A percentile compares a stretch with the other conserved stretches of the same genome.
These are phyloP conservation scores for Mrakia blollopis DNA, from an alignment of 768 basidiomycete species.

Conservation along the genomic window DNA sequence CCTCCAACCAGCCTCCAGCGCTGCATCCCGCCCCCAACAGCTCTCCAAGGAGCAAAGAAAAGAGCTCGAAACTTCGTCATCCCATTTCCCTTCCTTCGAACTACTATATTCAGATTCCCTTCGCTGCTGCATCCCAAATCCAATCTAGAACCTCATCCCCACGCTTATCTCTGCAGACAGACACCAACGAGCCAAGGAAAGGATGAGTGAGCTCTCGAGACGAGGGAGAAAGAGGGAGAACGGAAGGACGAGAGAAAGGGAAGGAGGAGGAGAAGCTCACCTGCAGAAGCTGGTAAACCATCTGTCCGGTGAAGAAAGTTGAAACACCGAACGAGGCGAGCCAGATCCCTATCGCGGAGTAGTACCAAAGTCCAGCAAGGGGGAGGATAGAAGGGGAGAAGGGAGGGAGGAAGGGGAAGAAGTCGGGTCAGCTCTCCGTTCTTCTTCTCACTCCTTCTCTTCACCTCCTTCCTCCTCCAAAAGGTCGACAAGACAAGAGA, in stretches of 20 bases:
- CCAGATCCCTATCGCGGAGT: neutral
- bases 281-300: neutral
- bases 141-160: neutral
- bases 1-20: neutral
- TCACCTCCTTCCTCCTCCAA: neutral
- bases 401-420: neutral
- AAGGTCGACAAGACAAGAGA: no score
- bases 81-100: conserved; percentile 1
- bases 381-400: neutral
- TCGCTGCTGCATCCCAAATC: neutral
- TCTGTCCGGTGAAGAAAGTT: conserved; percentile 1
- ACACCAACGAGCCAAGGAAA: neutral
- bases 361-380: neutral
- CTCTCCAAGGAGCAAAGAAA: neutral
- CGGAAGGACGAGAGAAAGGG: neutral
- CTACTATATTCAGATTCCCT: neutral
- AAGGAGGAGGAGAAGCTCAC: neutral
- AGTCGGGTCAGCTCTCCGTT: neutral
- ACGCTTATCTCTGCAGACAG: neutral
- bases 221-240: neutral
- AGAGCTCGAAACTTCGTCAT: neutral
- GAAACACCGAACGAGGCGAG: neutral
- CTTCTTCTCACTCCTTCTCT: neutral
- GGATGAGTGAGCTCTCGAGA: neutral
- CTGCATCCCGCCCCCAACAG: neutral